phyloP scores from a whole-genome alignment of 2,329 filamentous ascomycete genomes.

The Fusarium pilosicola region DNA sequence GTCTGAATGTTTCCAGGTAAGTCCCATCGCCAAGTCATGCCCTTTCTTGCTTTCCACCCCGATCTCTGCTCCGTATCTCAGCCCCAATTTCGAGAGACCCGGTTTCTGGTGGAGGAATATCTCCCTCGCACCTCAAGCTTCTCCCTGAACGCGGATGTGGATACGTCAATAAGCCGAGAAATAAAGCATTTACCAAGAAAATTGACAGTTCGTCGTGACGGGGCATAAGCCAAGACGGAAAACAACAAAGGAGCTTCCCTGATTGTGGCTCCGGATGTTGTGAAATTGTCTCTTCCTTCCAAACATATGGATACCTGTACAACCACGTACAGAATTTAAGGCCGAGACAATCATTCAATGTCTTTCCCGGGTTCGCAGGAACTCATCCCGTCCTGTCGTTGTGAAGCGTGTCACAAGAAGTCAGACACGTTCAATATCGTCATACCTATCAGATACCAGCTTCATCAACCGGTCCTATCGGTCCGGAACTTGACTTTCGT shows the following conservation, averaged over 20 bases:
- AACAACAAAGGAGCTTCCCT: not conserved
- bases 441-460: not conserved
- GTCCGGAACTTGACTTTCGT: not conserved
- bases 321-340: not conserved
- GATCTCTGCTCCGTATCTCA: not conserved
- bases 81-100: not conserved
- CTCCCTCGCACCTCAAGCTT: constrained; percentile 7
- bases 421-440: not conserved
- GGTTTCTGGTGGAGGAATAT: not conserved
- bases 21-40: not conserved
- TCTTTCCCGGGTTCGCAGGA: not conserved
- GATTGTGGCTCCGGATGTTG: not conserved
- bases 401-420: not conserved
- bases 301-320: not conserved
- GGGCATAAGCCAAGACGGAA: constrained; percentile 3
- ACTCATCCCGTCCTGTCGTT: not conserved
- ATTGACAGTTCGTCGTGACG: not conserved
- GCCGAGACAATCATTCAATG: not conserved
- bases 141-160: constrained; percentile 1
- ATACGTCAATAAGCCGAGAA: constrained; percentile 1
- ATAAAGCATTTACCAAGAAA: not conserved
- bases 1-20: not conserved
- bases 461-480: constrained; percentile 5
- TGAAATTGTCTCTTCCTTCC: not conserved
- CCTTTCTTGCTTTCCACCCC: not conserved